Evolutionary conservation across 768 basidiomycete genomes (phyloP).

Genomic region (Mycena venus): DNA sequence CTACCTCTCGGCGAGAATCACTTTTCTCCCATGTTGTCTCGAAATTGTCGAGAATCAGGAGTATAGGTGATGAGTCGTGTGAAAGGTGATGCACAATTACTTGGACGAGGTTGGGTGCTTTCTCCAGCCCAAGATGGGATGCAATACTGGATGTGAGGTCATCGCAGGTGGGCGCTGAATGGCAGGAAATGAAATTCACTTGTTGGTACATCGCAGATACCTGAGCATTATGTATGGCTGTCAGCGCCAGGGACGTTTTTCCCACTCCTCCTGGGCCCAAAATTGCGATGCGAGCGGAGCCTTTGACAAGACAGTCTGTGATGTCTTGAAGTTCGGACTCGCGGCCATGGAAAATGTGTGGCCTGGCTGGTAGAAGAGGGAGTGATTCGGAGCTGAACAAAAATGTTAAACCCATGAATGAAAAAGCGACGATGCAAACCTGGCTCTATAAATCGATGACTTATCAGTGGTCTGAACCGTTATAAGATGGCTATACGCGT

Average conservation of each 20-base stretch:
- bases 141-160: neutral
- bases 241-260: neutral
- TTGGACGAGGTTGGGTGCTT: neutral
- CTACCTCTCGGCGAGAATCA: neutral
- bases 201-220: neutral
- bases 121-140: neutral
- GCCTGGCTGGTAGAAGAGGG: neutral
- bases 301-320: neutral
- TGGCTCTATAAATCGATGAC: neutral
- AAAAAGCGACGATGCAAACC: neutral
- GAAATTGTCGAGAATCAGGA: constrained; percentile 1
- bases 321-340: neutral
- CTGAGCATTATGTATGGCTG: neutral
- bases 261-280: constrained; percentile 3
- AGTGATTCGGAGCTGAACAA: neutral
- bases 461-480: neutral
- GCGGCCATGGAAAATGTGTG: neutral
- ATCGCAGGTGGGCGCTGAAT: neutral
- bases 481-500: no score
- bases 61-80: neutral
- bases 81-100: neutral
- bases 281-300: neutral
- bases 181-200: no score
- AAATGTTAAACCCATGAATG: neutral
- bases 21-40: constrained; percentile 8